Conservation (phyloP, 495 filamentous ascomycete species). For the Penicillium herquei region DNA sequence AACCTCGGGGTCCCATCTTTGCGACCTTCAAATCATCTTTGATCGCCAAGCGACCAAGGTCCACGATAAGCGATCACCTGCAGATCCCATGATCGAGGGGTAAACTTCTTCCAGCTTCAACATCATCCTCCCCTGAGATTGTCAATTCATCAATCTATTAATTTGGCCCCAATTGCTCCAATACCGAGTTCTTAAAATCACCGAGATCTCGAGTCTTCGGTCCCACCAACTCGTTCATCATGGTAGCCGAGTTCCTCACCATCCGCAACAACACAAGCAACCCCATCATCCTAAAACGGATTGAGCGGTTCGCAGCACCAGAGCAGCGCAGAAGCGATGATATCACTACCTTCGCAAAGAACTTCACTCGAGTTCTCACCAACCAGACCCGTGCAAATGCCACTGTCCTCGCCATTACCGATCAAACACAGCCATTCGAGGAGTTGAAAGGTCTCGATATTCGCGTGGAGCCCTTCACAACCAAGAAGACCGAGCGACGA, state of each 20-base stretch:
- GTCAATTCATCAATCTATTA: neutral
- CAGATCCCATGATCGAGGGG: constrained; percentile 20
- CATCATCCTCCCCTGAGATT: neutral
- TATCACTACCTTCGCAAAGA: constrained; percentile 41
- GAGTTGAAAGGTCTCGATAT: constrained; percentile 52
- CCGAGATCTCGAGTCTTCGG: neutral
- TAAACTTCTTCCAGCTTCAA: constrained; percentile 3
- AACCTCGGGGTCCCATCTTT: constrained; percentile 3
- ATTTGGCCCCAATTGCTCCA: neutral
- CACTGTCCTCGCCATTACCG: constrained; percentile 41
- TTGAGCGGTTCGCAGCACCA: constrained; percentile 68
- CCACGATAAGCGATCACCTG: constrained; percentile 12
- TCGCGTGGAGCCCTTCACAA: constrained; percentile 56
- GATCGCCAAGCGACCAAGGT: constrained; percentile 13
- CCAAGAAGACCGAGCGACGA: constrained; percentile 53
- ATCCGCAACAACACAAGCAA: constrained; percentile 86
- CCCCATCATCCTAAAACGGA: constrained; percentile 65
- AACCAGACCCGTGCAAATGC: constrained; percentile 41
- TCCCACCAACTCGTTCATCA: constrained; percentile 17
- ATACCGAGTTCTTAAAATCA: too few species aligned
- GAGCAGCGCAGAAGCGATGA: constrained; percentile 44
- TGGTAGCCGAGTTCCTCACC: constrained; percentile 55
- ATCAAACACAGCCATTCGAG: constrained; percentile 54
- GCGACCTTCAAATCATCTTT: constrained; percentile 18
- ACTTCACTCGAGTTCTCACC: constrained; percentile 51